Percentiles rank a stretch among this genome's conserved stretches.
phyloP scores from a whole-genome alignment of 148 eudicot species.

The Fagopyrum esculentum region DNA sequence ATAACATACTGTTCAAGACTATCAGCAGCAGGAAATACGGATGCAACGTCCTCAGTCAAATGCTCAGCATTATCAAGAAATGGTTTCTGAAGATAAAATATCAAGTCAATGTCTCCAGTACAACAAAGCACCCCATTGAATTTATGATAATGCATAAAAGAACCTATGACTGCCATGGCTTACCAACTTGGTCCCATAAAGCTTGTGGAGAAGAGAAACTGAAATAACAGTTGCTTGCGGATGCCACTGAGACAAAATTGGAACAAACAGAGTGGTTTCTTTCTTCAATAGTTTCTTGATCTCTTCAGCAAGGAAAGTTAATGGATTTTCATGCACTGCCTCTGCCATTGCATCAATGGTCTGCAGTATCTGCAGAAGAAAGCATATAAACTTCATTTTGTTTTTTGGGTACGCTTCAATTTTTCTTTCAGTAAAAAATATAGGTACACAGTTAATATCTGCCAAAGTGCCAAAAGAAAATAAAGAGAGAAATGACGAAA shows the following conservation, averaged over 20 bases:
- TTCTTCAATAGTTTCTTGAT: slow-evolving; percentile 62
- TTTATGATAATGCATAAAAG: neutral
- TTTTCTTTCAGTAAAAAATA: neutral
- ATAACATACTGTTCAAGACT: slow-evolving; percentile 74
- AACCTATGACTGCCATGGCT: slow-evolving; percentile 17
- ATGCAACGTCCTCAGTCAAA: slow-evolving; percentile 91
- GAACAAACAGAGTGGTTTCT: slow-evolving; percentile 63
- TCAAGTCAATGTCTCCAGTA: slow-evolving; percentile 17
- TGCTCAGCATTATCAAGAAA: slow-evolving; percentile 82
- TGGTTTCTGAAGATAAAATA: slow-evolving; percentile 67
- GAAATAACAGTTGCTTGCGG: slow-evolving; percentile 69
- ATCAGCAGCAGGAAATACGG: slow-evolving; percentile 96
- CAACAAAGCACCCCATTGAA: neutral
- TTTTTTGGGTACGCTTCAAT: neutral
- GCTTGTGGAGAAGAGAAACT: slow-evolving; percentile 86
- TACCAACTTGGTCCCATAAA: slow-evolving; percentile 90
- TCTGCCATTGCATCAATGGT: slow-evolving; percentile 67
- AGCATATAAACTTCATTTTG: neutral
- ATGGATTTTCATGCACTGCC: slow-evolving; percentile 72
- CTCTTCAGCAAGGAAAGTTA: slow-evolving; percentile 85
- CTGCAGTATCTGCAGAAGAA: slow-evolving; percentile 50
- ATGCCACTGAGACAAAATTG: slow-evolving; percentile 77
- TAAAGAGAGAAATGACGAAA: neutral
- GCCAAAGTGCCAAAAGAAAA: neutral
- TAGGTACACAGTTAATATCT: neutral